Base-by-base conservation (phyloP, 805 yeast genomes). In the Tetrapisispora arboricola region DNA sequence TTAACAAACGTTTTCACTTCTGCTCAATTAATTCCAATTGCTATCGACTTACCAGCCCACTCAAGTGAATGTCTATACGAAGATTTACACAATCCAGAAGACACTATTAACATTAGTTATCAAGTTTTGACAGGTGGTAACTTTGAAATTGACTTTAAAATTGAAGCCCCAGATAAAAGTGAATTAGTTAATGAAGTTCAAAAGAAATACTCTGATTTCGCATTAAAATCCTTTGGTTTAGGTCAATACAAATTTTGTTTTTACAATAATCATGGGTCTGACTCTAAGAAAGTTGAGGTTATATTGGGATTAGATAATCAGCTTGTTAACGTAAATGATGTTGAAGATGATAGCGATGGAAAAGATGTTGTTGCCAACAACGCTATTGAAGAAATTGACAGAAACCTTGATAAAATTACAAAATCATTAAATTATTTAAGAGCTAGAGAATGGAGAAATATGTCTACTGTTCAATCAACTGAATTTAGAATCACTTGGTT, bases 381-480 rank as follows among this genome's bases (percentile, higher is more conserved):
- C 40, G 72, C 81, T 9, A 69, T 76, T 36, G 72, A 71, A 44
- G 76, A 71, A 57, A 77, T 78, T 50, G 80, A 75, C 53, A 61
- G 68, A 50, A 78, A 75, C 57, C 65, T 77, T 54, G 75, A 72
- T 49, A 77, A 73, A 46, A 71, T 76, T 47, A 71, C 67, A 49
- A 73, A 72, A 57, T 66, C 76, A 64, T 67, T 90, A 64, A 85
- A 82, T 56, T 86, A 92, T 64, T 78, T 90, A 67, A 86, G 87
- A 70, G 87, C 96, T 15, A 83, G 99, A 70, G 95, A 88, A 70
- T 83, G 85, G 76, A 80, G 99, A 71, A 92, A 92, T 67, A 92
- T 87, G 75, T 83, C 90, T 38, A 85, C 95, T 32, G 95, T 85
- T 47, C 71, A 71, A 61, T 76, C 85, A 38, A 85, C 95, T 25